These are phyloP conservation scores for Thelephora terrestris DNA, from an alignment of 1,284 basidiomycete species.

Conservation along the genomic window DNA sequence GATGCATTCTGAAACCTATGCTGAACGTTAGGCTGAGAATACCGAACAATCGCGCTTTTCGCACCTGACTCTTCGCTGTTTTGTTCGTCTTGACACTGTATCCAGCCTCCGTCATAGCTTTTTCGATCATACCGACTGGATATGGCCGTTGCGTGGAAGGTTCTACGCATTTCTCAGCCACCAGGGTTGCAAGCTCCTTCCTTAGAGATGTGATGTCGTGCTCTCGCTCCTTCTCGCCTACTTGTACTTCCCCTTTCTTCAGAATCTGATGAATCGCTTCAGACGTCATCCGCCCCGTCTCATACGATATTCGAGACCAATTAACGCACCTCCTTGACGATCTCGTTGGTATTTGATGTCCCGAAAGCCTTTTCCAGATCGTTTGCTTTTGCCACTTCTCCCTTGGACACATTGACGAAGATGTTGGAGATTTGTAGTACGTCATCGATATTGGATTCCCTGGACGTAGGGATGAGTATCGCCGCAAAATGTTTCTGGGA, in stretches of 20 bases:
- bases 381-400: constrained; percentile 81
- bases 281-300: not conserved
- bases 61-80: constrained; percentile 84
- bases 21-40: not conserved
- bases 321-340: constrained; percentile 70
- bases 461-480: constrained; percentile 20
- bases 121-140: constrained; percentile 94
- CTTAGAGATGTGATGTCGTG: constrained; percentile 80
- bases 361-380: constrained; percentile 91
- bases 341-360: constrained; percentile 61
- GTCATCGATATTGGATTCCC: constrained; percentile 91
- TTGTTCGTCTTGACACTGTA: constrained; percentile 86
- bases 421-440: constrained; percentile 96
- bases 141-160: constrained; percentile 85
- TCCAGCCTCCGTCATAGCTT: constrained; percentile 92
- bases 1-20: constrained; percentile 88
- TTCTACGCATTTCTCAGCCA: constrained; percentile 93
- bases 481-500: constrained; percentile 1
- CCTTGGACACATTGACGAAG: constrained; percentile 95
- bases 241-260: constrained; percentile 93
- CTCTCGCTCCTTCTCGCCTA: constrained; percentile 93
- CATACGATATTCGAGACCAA: not conserved
- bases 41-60: constrained; percentile 9
- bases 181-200: constrained; percentile 89
- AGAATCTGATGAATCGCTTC: constrained; percentile 55